Evolutionary conservation across 192 early-diverging fungal genomes (phyloP).

Genomic region (Spizellomyces sp.): DNA sequence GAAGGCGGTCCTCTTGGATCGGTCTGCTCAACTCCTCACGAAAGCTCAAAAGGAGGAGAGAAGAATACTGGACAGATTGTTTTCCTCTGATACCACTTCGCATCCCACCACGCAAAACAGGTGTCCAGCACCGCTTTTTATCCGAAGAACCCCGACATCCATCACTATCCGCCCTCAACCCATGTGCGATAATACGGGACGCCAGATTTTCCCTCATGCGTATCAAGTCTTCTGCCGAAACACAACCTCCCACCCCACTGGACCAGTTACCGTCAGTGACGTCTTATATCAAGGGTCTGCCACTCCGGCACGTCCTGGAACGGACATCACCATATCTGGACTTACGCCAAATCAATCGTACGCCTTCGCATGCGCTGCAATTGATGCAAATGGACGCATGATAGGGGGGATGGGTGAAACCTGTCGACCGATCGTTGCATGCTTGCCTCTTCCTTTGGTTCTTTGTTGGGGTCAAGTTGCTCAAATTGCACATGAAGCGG

Average conservation of each 20-base stretch:
- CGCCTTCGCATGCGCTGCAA: slow-evolving; percentile 41
- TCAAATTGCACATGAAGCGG: slow-evolving; percentile 30
- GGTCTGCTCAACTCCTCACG: slow-evolving; percentile 18
- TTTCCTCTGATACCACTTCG: neutral
- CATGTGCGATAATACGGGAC: no score
- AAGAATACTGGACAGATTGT: slow-evolving; percentile 13
- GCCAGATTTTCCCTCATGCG: no score
- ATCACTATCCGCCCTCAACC: slow-evolving; percentile 27
- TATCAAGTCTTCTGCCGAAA: slow-evolving; percentile 42
- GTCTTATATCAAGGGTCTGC: slow-evolving; percentile 37
- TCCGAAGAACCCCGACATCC: slow-evolving; percentile 40
- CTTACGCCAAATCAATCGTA: slow-evolving; percentile 37
- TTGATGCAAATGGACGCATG: slow-evolving; percentile 33
- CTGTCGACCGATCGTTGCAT: slow-evolving; percentile 24
- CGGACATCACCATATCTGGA: slow-evolving; percentile 41
- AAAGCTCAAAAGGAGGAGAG: slow-evolving; percentile 26
- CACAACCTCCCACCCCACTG: neutral
- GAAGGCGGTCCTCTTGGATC: slow-evolving; percentile 18
- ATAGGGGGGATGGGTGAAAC: slow-evolving; percentile 47
- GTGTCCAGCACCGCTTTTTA: slow-evolving; percentile 45
- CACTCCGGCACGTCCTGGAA: slow-evolving; percentile 7
- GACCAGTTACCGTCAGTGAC: slow-evolving; percentile 37
- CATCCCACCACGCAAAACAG: neutral
- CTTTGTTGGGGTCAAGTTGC: slow-evolving; percentile 37
- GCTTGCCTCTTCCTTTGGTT: slow-evolving; percentile 40